Evolutionary conservation across 2,329 filamentous ascomycete genomes (phyloP).

Genomic region (Ophiostoma novo-ulmi): DNA sequence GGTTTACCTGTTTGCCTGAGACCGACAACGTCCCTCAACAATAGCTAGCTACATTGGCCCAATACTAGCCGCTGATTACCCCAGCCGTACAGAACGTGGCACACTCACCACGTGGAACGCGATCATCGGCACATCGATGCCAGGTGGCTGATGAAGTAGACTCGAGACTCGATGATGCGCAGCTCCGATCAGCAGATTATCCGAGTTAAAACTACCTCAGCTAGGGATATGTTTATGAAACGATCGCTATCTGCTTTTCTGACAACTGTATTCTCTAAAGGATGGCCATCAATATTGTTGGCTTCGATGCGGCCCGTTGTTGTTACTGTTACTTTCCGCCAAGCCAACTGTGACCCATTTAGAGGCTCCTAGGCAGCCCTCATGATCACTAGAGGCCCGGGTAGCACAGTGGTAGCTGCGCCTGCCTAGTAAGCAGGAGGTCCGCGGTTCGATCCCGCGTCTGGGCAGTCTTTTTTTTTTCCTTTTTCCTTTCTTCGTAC

Average conservation of each 20-base stretch:
- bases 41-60: neutral
- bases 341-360: neutral
- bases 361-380: neutral
- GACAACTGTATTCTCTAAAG: no score
- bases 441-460: constrained; percentile 14
- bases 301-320: neutral
- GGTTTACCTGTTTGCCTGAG: neutral
- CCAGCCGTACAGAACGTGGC: neutral
- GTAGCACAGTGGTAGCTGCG: constrained; percentile 14
- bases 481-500: neutral
- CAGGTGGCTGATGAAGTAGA: neutral
- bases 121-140: neutral
- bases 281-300: neutral
- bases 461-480: neutral
- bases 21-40: neutral
- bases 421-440: constrained; percentile 14
- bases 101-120: neutral
- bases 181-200: neutral
- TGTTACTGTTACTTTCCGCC: no score
- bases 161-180: neutral
- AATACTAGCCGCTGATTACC: neutral
- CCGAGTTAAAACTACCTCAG: no score
- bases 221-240: no score
- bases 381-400: neutral
- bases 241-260: no score